Percentiles rank a stretch among this genome's conserved stretches.
Conservation (phyloP, 306 rosid species). For the Hippophae rhamnoides region DNA sequence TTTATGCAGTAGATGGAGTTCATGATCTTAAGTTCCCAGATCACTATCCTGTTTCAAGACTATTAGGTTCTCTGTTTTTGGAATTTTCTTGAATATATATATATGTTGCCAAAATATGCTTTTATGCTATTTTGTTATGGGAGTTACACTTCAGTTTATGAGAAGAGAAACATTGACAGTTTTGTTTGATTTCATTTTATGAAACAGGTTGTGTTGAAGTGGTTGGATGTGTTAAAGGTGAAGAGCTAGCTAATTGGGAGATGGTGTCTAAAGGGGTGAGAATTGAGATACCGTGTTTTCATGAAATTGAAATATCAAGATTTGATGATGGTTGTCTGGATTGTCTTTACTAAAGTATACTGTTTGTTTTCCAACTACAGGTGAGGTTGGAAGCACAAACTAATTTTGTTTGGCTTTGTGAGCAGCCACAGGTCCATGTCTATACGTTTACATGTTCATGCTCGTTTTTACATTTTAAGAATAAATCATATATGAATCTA, state of each 20-base stretch:
- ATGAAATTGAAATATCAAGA: neutral
- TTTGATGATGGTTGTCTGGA: neutral
- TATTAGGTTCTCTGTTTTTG: slow-evolving; percentile 40
- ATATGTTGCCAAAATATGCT: neutral
- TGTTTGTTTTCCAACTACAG: slow-evolving; percentile 30
- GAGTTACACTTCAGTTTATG: neutral
- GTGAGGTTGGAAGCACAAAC: slow-evolving; percentile 85
- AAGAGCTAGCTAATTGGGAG: slow-evolving; percentile 71
- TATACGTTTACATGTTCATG: slow-evolving; percentile 6
- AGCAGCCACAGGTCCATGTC: slow-evolving; percentile 65
- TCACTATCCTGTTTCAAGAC: slow-evolving; percentile 86
- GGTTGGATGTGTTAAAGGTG: slow-evolving; percentile 70
- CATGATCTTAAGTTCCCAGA: slow-evolving; percentile 67
- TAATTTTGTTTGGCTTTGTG: slow-evolving; percentile 87
- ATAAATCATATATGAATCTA: neutral
- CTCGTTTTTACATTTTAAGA: slow-evolving; percentile 1
- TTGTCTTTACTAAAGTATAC: slow-evolving; percentile 10
- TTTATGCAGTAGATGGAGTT: slow-evolving; percentile 70
- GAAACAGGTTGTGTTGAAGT: slow-evolving; percentile 69
- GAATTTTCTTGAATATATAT: neutral
- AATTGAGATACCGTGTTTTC: neutral
- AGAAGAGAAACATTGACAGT: neutral
- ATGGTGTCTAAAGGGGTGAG: slow-evolving; percentile 80
- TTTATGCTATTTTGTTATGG: neutral
- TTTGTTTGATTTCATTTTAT: slow-evolving; percentile 13